Conservation (phyloP, 495 filamentous ascomycete genomes). For the Elasticomyces elasticus region DNA sequence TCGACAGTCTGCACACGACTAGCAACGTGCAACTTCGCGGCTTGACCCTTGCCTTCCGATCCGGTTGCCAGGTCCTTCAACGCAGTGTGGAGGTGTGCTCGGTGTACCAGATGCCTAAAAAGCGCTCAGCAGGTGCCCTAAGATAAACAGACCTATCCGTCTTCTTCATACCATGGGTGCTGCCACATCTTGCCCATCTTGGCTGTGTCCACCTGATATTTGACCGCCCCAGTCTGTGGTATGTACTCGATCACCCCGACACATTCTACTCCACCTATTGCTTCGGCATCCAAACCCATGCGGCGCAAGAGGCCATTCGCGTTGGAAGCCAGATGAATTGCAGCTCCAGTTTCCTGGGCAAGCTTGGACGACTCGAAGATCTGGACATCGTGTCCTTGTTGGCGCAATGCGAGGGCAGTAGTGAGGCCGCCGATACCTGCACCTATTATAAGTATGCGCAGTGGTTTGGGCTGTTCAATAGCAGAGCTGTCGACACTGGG, state of each 20-base stretch:
- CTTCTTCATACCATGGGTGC: no score
- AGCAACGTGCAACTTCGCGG: slow-evolving; percentile 36
- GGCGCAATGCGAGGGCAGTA: slow-evolving; percentile 44
- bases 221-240: slow-evolving; percentile 13
- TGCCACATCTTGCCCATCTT: slow-evolving; percentile 21
- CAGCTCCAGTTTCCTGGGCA: slow-evolving; percentile 22
- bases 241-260: slow-evolving; percentile 22
- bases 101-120: slow-evolving; percentile 29
- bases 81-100: slow-evolving; percentile 23
- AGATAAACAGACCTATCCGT: no score
- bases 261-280: slow-evolving; percentile 15
- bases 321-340: slow-evolving; percentile 22
- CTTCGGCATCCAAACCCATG: slow-evolving; percentile 11
- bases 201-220: slow-evolving; percentile 37
- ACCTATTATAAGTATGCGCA: slow-evolving; percentile 38
- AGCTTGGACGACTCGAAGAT: slow-evolving; percentile 18
- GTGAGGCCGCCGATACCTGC: slow-evolving; percentile 48
- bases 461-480: slow-evolving; percentile 17
- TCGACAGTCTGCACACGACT: slow-evolving; percentile 34
- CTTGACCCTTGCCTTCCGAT: slow-evolving; percentile 18
- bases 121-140: no score
- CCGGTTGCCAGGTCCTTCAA: slow-evolving; percentile 22
- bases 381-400: slow-evolving; percentile 45
- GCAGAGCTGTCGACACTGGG: not conserved
- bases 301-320: slow-evolving; percentile 19